phyloP scores from a whole-genome alignment of 208 protist genomes.

The Acanthamoeba sp. region DNA sequence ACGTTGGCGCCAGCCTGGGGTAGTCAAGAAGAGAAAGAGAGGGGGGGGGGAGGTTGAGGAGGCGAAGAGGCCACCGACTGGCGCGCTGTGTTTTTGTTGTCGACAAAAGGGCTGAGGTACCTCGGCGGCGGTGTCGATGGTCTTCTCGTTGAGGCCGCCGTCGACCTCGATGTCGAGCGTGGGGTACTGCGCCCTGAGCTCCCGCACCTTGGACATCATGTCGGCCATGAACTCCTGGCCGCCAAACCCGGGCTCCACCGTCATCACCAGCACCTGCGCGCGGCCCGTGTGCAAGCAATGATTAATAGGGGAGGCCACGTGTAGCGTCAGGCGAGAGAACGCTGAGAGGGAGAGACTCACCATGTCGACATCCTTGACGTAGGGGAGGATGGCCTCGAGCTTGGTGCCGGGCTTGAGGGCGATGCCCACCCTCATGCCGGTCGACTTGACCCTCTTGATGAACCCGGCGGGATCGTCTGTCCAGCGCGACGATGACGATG shows the following conservation, averaged over 20 bases:
- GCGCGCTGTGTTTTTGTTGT: no score
- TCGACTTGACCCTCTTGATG: conserved; percentile 88
- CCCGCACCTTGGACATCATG: conserved; percentile 97
- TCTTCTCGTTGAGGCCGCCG: conserved; percentile 96
- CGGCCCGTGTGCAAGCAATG: no score
- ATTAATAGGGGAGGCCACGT: no score
- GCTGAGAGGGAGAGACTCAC: conserved; percentile 94
- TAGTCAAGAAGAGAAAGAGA: no score
- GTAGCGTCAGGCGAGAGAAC: conserved; percentile 85
- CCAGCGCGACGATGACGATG: not conserved
- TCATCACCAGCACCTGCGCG: conserved; percentile 96
- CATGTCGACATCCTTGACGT: conserved; percentile 95
- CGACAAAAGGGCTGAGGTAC: no score
- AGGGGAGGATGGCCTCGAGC: conserved; percentile 86
- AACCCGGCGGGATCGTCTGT: conserved; percentile 83
- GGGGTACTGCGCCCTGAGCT: conserved; percentile 91
- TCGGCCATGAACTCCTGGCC: conserved; percentile 99
- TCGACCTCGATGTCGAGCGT: conserved; percentile 98
- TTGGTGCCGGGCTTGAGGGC: conserved; percentile 97
- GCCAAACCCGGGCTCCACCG: conserved; percentile 99
- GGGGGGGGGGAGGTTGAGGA: conserved; percentile 75
- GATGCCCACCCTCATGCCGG: conserved; percentile 96
- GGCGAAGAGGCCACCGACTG: no score
- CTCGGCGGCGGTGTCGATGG: conserved; percentile 94
- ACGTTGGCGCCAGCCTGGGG: conserved; percentile 96